Evolutionary conservation across 108 stramenopile genomes (phyloP).

Genomic region (Cyclotella atomus): DNA sequence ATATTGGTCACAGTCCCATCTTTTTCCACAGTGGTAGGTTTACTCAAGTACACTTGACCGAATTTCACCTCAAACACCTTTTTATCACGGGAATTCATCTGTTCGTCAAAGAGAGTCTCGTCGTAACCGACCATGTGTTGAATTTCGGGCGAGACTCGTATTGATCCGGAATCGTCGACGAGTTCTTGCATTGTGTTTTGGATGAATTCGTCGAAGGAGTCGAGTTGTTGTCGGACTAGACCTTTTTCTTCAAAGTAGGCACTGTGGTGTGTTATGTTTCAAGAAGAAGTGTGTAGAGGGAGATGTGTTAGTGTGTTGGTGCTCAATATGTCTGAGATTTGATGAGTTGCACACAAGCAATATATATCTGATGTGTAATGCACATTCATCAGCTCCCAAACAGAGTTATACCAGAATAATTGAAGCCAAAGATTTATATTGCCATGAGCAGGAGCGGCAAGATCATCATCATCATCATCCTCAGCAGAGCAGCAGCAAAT

Average conservation of each 20-base stretch:
- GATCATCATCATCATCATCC: no score
- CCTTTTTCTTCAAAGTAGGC: constrained; percentile 99
- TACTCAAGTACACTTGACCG: constrained; percentile 94
- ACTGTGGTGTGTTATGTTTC: no score
- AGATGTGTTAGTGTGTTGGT: neutral
- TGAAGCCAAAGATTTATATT: no score
- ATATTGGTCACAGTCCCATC: constrained; percentile 95
- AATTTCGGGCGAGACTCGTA: constrained; percentile 90
- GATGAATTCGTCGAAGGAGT: constrained; percentile 98
- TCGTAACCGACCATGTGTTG: constrained; percentile 92
- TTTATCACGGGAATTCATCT: constrained; percentile 52
- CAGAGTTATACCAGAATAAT: no score
- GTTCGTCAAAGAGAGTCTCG: constrained; percentile 70
- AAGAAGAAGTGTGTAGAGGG: neutral
- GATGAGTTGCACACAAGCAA: no score
- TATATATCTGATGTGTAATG: no score
- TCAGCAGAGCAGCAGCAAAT: no score
- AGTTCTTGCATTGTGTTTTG: constrained; percentile 98
- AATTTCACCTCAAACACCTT: constrained; percentile 93
- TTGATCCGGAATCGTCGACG: constrained; percentile 94
- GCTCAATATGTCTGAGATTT: neutral
- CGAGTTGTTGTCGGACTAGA: constrained; percentile 98
- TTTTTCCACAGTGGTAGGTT: constrained; percentile 91
- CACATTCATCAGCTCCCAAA: no score
- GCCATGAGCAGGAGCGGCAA: no score